Conservation (phyloP, 106 monocot genomes). For the Phalaenopsis aphrodite region DNA sequence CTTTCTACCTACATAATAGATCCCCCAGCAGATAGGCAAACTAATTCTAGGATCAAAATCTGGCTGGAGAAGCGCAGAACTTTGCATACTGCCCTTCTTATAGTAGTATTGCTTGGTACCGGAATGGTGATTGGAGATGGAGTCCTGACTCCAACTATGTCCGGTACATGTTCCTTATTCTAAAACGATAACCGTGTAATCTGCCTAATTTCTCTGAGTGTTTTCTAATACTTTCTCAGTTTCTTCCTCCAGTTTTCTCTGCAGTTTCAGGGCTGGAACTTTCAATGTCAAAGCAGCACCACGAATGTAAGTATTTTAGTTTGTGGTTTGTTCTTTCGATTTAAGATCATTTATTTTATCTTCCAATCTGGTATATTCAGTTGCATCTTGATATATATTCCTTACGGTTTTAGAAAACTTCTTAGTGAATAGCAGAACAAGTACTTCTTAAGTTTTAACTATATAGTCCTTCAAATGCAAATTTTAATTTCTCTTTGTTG, state of each 20-base stretch:
- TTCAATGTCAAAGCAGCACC: slow-evolving; percentile 22
- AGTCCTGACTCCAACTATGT: slow-evolving; percentile 39
- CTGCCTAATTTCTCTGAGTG: not conserved
- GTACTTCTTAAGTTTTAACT: too few species aligned
- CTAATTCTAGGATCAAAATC: slow-evolving; percentile 15
- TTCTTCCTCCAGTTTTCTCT: slow-evolving; percentile 25
- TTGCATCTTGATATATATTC: not conserved
- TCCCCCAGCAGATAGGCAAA: slow-evolving; percentile 11
- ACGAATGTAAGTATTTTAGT: slow-evolving; percentile 26
- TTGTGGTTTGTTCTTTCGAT: too few species aligned
- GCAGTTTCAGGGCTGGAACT: slow-evolving; percentile 44
- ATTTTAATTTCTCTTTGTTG: too few species aligned
- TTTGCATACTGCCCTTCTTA: slow-evolving; percentile 24
- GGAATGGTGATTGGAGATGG: slow-evolving; percentile 59
- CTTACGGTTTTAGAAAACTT: not conserved
- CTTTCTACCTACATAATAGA: slow-evolving; percentile 41
- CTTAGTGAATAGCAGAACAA: not conserved
- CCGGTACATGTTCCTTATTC: slow-evolving; percentile 15
- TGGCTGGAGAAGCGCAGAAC: slow-evolving; percentile 36
- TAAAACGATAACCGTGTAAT: not conserved
- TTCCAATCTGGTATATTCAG: not conserved
- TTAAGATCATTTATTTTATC: not conserved
- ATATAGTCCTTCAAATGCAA: too few species aligned
- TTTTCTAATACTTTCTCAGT: not conserved
- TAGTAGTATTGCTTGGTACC: slow-evolving; percentile 45